Evolutionary conservation across 2,329 filamentous ascomycete species (phyloP).

Genomic region (Colletotrichum caudatum): DNA sequence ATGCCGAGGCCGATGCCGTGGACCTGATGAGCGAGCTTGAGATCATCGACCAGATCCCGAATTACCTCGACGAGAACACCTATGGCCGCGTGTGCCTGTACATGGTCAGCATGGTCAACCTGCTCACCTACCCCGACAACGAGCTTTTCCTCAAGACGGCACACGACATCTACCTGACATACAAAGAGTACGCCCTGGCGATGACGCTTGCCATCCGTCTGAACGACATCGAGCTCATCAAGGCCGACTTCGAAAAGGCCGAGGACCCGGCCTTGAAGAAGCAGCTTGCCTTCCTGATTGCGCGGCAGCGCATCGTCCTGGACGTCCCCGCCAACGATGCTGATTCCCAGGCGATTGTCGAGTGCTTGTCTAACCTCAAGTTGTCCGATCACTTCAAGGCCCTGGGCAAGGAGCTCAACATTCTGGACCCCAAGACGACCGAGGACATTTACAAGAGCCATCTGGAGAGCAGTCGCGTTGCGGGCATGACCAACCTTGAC

Average conservation of each 20-base stretch:
- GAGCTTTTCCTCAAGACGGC: slow-evolving; percentile 93
- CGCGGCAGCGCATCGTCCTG: slow-evolving; percentile 88
- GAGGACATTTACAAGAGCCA: slow-evolving; percentile 99
- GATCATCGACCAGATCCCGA: slow-evolving; percentile 91
- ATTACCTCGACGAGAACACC: slow-evolving; percentile 93
- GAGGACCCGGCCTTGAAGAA: slow-evolving; percentile 86
- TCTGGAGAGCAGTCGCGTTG: slow-evolving; percentile 92
- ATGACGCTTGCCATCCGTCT: slow-evolving; percentile 94
- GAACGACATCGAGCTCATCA: slow-evolving; percentile 87
- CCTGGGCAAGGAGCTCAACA: slow-evolving; percentile 94
- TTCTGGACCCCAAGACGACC: slow-evolving; percentile 94
- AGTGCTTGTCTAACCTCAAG: slow-evolving; percentile 89
- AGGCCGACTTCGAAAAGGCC: slow-evolving; percentile 82
- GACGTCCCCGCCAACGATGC: slow-evolving; percentile 73
- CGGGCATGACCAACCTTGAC: slow-evolving; percentile 93
- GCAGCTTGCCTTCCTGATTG: slow-evolving; percentile 93
- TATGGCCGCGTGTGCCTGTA: slow-evolving; percentile 95
- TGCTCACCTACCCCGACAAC: slow-evolving; percentile 97
- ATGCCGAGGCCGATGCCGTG: slow-evolving; percentile 97
- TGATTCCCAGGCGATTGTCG: slow-evolving; percentile 79
- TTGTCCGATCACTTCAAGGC: slow-evolving; percentile 94
- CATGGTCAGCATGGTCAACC: slow-evolving; percentile 98
- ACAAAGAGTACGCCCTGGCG: slow-evolving; percentile 93
- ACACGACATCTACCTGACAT: slow-evolving; percentile 92
- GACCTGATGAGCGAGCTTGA: slow-evolving; percentile 97